Base-by-base conservation (phyloP, 345 rosid species). In the Eutrema yunnanense region DNA sequence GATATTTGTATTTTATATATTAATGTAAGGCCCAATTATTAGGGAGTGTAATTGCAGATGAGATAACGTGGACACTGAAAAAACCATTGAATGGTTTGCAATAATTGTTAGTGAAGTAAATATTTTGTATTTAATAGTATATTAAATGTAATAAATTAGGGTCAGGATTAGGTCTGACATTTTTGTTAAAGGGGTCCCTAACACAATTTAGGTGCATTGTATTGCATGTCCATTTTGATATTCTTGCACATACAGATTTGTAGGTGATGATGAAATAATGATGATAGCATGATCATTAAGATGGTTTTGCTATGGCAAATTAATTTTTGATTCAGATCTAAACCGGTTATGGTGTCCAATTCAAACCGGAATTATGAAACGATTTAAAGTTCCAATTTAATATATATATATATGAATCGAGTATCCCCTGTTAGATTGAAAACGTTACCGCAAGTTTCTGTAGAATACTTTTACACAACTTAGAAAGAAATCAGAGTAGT, bases 101-200 rank as follows among this genome's bases (percentile, higher is more conserved):
- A 75, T 67, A 75, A 60, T 67, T 75, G 69, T 42, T 43, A 60
- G 78, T 30, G 65, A 57, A 73, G 46, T 74, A 58, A 73, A 56
- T n/a, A 59, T 22, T 34, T 33, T 19, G 76, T 54, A 73, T 55
- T 65, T 30, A 73, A 65, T 30, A 22, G 26, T 73, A 73, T 12
- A 26, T 37, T 54, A 73, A 73, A 34, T 65, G 60, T 55, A 40
- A 36, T 3, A 33, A 11, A 26, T 53, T 51, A 42, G 42, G 32
- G 61, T 67, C 78, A 52, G 33, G 73, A 59, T 67, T 75, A 67
- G 69, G 78, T 74, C 51, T 48, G 77, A 65, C 71, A 73, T 37
- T 65, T 73, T 56, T 8, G 67, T 19, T 40, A 6, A 48, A 65
- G 52, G 44, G 77, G 66, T 64, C 71, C 76, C 54, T 26, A 22